Evolutionary conservation across 768 basidiomycete genomes (phyloP).

Genomic region (Tephrocybe sp.): DNA sequence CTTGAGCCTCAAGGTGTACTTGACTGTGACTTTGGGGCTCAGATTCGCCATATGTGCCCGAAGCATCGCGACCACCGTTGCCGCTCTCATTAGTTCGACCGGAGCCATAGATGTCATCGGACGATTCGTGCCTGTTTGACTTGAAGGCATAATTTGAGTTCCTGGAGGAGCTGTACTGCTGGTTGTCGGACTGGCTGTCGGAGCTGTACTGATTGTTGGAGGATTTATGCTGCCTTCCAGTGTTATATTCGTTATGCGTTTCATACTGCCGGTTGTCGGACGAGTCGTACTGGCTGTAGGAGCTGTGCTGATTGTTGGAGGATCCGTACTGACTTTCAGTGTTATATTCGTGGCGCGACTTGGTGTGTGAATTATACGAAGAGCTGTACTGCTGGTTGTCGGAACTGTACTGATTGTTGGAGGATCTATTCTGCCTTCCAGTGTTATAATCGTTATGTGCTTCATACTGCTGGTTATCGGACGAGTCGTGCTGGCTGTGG

Average conservation of each 20-base stretch:
- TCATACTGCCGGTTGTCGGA: too few relatives aligned
- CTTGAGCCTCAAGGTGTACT: too few relatives aligned
- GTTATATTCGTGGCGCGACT: conserved; percentile 1
- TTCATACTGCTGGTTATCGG: too few relatives aligned
- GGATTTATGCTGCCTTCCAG: conserved; percentile 5
- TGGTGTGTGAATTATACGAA: conserved; percentile 2
- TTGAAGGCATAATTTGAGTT: not conserved
- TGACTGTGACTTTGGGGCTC: too few relatives aligned
- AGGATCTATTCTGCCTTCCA: conserved; percentile 4
- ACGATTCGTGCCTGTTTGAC: too few relatives aligned
- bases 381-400: not conserved
- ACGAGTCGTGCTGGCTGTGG: not conserved
- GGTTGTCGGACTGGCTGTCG: not conserved
- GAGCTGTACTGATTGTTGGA: not conserved
- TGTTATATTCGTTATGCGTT: too few relatives aligned
- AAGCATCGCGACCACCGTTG: not conserved
- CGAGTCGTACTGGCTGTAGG: not conserved
- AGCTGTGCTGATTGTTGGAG: conserved; percentile 1
- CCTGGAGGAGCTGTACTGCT: not conserved
- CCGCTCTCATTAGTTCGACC: not conserved
- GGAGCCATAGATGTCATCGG: not conserved
- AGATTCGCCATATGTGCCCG: too few relatives aligned
- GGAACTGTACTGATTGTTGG: not conserved
- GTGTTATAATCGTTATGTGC: conserved; percentile 3
- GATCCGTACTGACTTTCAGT: conserved; percentile 6